Evolutionary conservation across 768 basidiomycete genomes (phyloP).

Genomic region (Pseudohyphozyma bogoriensis): DNA sequence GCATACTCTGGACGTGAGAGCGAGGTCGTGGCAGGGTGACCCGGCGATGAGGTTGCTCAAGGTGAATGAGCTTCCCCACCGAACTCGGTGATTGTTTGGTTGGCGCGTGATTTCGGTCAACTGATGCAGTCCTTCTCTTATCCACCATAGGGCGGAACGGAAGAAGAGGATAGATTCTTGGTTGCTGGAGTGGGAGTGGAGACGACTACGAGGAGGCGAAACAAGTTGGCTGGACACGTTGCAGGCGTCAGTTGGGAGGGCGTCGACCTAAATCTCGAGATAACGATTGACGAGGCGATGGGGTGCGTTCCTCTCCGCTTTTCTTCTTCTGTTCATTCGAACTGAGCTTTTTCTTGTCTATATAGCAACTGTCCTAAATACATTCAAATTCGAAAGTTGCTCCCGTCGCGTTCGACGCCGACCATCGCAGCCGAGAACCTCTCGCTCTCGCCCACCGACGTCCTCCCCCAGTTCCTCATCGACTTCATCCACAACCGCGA

Average conservation of each 20-base stretch:
- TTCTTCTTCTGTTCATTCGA: no score
- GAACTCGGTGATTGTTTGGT: no score
- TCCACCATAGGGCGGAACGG: no score
- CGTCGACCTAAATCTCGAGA: neutral
- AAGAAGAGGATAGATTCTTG: neutral
- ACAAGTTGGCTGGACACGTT: slow-evolving; percentile 11
- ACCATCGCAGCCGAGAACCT: neutral
- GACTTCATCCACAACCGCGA: neutral
- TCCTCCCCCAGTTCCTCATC: slow-evolving; percentile 1
- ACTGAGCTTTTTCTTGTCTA: neutral
- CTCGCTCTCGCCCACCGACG: neutral
- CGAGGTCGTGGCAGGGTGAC: neutral
- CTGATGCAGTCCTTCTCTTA: no score
- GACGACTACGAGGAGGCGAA: slow-evolving; percentile 3
- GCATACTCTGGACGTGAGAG: neutral
- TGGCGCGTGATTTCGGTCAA: no score
- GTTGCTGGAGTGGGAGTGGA: slow-evolving; percentile 11
- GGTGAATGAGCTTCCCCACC: neutral
- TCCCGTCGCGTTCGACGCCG: neutral
- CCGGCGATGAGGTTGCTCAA: neutral
- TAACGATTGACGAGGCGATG: neutral
- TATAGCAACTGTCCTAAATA: slow-evolving; percentile 23
- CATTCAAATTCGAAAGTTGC: slow-evolving; percentile 13
- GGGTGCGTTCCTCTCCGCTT: neutral
- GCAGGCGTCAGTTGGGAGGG: neutral